A percentile compares a stretch with the other conserved stretches of the same genome.
Conservation (phyloP, 139 green algal species). For the Gonium pectorale region DNA sequence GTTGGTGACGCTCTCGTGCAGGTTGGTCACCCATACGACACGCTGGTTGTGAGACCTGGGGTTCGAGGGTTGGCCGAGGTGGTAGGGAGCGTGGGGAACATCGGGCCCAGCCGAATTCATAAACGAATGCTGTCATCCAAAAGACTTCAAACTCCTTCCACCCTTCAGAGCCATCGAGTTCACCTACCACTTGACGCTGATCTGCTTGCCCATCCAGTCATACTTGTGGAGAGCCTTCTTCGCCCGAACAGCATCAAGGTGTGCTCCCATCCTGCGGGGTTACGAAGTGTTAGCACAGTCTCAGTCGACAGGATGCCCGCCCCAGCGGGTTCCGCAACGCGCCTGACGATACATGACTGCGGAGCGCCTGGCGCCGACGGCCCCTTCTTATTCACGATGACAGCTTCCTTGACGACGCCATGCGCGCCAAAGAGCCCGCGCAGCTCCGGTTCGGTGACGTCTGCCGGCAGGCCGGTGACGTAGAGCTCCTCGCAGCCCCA, state of each 20-base stretch:
- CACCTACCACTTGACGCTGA: constrained; percentile 38
- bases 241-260: constrained; percentile 26
- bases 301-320: background rate
- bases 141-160: background rate
- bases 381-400: constrained; percentile 37
- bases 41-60: constrained; percentile 52
- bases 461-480: constrained; percentile 5
- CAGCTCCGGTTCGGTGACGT: constrained; percentile 31
- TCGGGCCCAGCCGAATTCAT: too few relatives aligned
- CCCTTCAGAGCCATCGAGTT: background rate
- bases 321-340: background rate
- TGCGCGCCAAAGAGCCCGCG: constrained; percentile 19
- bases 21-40: constrained; percentile 46
- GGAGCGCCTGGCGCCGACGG: constrained; percentile 8
- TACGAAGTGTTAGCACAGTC: background rate
- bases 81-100: too few relatives aligned
- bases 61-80: too few relatives aligned
- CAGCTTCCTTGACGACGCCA: constrained; percentile 26
- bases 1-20: constrained; percentile 55
- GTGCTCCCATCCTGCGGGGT: background rate
- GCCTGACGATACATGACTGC: constrained; percentile 43
- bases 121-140: too few relatives aligned
- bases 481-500: constrained; percentile 44
- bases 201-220: constrained; percentile 44
- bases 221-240: constrained; percentile 41